Evolutionary conservation across 306 rosid species (phyloP), one percentile per base, ranked within the genome.

Genomic region (Lathyrus oleraceus): DNA sequence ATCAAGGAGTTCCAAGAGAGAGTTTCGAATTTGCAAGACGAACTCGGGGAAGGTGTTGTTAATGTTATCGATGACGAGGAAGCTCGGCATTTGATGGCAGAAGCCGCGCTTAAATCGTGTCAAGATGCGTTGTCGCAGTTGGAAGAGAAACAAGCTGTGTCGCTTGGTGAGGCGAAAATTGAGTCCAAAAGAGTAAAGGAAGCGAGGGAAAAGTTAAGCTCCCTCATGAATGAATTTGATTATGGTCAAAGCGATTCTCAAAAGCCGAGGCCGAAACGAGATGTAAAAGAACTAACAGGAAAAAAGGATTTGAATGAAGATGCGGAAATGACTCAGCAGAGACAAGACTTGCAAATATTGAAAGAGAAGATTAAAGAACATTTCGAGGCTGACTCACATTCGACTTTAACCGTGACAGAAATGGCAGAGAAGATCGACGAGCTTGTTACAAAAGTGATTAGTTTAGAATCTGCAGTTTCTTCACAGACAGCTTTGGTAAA

Each of bases 41-140:
- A 95, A 71, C 83, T 81, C 47, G 96, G 99, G 30, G 95, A 91
- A 77, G 91, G 91, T 32, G 69, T 86, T 71, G 80, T 79, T 42
- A 95, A 89, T 60, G 96, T 79, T 38, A 95, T 95, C 30, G 96
- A 91, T 42, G 96, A 95, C 21, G 85, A 72, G 13, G 97, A 85
- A 17, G 99, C 99, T 59, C 96, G 99, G 4, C 84, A 32, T 42
- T 85, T 95, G 85, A 95, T 95, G 96, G 89, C 99, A 17, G 87
- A 75, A 13, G 76, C 95, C 6, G 97, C 97, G 69, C 76, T 95
- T 58, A 86, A 78, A 62, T 89, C 97, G 54, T 95, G 97, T 76
- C 86, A 87, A 59, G 95, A 91, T 23, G 75, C 89, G 19, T 74
- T 95, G 83, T 11, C 73, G 45, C 69, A 72, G 51, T 80, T 95